Evolutionary conservation across 257 asterid species (phyloP).

Genomic region (Rehmannia glutinosa): DNA sequence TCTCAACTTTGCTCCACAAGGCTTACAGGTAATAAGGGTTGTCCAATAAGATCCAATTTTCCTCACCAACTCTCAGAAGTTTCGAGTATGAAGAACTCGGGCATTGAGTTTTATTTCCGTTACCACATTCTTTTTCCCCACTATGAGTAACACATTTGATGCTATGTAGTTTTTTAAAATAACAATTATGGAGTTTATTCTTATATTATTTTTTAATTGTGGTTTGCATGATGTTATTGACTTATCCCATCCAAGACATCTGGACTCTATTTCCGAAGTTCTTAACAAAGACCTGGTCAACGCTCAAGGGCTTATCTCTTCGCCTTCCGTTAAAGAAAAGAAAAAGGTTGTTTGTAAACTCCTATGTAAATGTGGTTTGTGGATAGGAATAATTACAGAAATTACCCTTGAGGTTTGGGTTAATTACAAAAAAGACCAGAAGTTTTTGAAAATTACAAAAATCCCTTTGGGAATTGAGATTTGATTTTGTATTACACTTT

Average conservation of each 20-base stretch:
- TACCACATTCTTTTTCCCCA: neutral
- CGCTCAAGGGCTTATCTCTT: slow-evolving; percentile 37
- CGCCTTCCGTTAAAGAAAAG: slow-evolving; percentile 62
- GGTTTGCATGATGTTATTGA: slow-evolving; percentile 3
- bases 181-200: no score
- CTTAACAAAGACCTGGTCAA: slow-evolving; percentile 40
- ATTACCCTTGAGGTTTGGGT: no score
- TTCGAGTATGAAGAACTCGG: neutral
- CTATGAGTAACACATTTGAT: no score
- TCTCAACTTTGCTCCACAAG: slow-evolving; percentile 58
- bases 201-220: neutral
- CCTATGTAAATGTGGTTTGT: no score
- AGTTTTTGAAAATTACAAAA: no score
- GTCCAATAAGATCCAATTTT: neutral
- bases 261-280: slow-evolving; percentile 60
- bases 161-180: no score
- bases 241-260: slow-evolving; percentile 34
- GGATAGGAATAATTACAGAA: no score
- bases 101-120: neutral
- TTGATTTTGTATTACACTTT: no score
- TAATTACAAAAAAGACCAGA: no score
- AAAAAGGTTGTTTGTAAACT: slow-evolving; percentile 51
- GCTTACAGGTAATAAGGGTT: slow-evolving; percentile 51
- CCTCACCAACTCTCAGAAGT: neutral
- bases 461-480: no score